Percentiles rank a stretch among this genome's conserved stretches.
phyloP scores from a whole-genome alignment of 495 filamentous ascomycete genomes.

The Penicillium alfredii region DNA sequence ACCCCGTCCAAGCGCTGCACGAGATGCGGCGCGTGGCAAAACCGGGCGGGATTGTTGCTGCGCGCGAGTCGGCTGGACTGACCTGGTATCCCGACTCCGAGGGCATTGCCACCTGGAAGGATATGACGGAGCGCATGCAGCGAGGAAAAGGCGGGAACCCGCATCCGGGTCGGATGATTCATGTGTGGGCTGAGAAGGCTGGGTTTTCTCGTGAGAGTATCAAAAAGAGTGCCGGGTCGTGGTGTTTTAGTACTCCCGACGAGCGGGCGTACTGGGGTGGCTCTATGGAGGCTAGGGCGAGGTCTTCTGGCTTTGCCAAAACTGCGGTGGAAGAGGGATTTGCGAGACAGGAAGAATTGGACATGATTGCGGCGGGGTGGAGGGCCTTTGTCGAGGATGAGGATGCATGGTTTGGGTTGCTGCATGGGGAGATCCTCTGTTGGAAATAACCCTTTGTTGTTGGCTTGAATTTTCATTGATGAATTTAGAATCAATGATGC shows the following conservation, averaged over 20 bases:
- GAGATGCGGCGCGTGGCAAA: conserved; percentile 50
- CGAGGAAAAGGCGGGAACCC: conserved; percentile 39
- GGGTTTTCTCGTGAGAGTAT: conserved; percentile 37
- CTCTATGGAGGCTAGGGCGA: conserved; percentile 38
- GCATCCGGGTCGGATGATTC: conserved; percentile 40
- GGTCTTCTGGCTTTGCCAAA: conserved; percentile 35
- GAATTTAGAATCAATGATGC: no score
- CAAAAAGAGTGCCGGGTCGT: conserved; percentile 34
- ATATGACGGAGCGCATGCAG: conserved; percentile 29
- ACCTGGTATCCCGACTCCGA: conserved; percentile 44
- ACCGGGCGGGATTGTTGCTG: conserved; percentile 48
- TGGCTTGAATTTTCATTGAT: no score
- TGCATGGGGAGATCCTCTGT: conserved; percentile 52
- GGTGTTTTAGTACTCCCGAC: conserved; percentile 42
- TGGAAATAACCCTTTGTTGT: no score
- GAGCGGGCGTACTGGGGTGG: conserved; percentile 46
- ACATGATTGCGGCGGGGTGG: conserved; percentile 38
- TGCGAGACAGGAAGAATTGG: conserved; percentile 33
- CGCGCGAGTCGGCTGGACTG: conserved; percentile 40
- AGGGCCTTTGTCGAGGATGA: conserved; percentile 38
- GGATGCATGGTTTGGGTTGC: conserved; percentile 47
- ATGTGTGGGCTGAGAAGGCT: conserved; percentile 44
- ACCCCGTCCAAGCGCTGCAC: conserved; percentile 38
- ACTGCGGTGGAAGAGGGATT: conserved; percentile 32
- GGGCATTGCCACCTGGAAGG: conserved; percentile 37